These are phyloP conservation scores for Wallacemonas sp. DNA, from an alignment of 208 protist genomes.

Conservation along the genomic window DNA sequence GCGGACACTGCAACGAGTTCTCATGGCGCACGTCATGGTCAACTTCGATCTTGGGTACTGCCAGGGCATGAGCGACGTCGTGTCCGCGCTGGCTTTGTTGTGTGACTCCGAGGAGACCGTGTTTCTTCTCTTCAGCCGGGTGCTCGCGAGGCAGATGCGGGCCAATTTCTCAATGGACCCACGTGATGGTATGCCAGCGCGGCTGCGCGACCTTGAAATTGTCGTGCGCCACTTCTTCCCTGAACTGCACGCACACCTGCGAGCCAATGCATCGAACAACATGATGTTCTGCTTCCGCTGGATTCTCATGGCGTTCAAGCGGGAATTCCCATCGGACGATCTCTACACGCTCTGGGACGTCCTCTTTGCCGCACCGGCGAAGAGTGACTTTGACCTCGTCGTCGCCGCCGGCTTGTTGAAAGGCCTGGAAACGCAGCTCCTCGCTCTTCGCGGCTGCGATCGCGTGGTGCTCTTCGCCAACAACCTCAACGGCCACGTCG, in stretches of 20 bases:
- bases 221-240: constrained; percentile 62
- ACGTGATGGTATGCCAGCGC: constrained; percentile 37
- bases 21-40: constrained; percentile 83
- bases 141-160: constrained; percentile 48
- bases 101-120: constrained; percentile 21
- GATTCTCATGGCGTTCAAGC: constrained; percentile 84
- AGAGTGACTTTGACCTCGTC: constrained; percentile 65
- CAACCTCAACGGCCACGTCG: constrained; percentile 31
- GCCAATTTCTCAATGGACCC: constrained; percentile 61
- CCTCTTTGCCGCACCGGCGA: constrained; percentile 68
- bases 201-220: constrained; percentile 38
- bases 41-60: constrained; percentile 93
- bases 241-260: constrained; percentile 57
- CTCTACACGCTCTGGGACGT: constrained; percentile 86
- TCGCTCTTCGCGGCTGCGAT: constrained; percentile 46
- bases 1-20: constrained; percentile 51
- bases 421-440: constrained; percentile 45
- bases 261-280: constrained; percentile 35
- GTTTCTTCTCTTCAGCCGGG: constrained; percentile 33
- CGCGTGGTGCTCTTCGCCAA: constrained; percentile 69
- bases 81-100: constrained; percentile 34
- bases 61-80: constrained; percentile 90
- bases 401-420: constrained; percentile 60
- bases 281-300: constrained; percentile 90
- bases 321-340: constrained; percentile 65